Conservation (phyloP, 2,329 filamentous ascomycete species). For the Trichoderma arundinaceum region DNA sequence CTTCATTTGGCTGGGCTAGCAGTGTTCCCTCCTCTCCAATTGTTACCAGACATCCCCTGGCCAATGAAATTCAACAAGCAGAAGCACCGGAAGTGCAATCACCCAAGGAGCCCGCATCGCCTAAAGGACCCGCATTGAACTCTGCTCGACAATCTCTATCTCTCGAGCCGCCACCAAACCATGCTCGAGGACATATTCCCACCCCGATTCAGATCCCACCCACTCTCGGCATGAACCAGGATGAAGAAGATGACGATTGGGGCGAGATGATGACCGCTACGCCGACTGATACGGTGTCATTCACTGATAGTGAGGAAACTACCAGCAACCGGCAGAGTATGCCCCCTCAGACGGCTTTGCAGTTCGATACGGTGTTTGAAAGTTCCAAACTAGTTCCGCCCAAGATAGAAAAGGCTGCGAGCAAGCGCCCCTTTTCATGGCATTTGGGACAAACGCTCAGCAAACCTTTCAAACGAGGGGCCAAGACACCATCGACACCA, state of each 20-base stretch:
- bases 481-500: constrained; percentile 22
- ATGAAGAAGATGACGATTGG: constrained; percentile 59
- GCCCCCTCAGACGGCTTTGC: constrained; percentile 2
- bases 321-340: constrained; percentile 4
- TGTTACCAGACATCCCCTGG: constrained; percentile 15
- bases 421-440: constrained; percentile 15
- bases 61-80: constrained; percentile 8
- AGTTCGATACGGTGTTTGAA: constrained; percentile 18
- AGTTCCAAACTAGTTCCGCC: neutral
- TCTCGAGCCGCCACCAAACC: constrained; percentile 9
- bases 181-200: neutral
- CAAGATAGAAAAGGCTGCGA: constrained; percentile 5
- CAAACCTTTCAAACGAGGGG: constrained; percentile 17
- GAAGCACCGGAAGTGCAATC: neutral
- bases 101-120: neutral
- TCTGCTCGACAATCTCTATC: constrained; percentile 12
- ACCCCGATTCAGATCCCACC: constrained; percentile 19
- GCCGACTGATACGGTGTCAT: constrained; percentile 33
- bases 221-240: neutral
- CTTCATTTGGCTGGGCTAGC: constrained; percentile 40
- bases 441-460: constrained; percentile 9
- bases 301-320: neutral
- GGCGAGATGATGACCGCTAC: constrained; percentile 60
- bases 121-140: neutral
- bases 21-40: constrained; percentile 32